phyloP scores from a whole-genome alignment of 306 rosid genomes.

The Corylus heterophylla region DNA sequence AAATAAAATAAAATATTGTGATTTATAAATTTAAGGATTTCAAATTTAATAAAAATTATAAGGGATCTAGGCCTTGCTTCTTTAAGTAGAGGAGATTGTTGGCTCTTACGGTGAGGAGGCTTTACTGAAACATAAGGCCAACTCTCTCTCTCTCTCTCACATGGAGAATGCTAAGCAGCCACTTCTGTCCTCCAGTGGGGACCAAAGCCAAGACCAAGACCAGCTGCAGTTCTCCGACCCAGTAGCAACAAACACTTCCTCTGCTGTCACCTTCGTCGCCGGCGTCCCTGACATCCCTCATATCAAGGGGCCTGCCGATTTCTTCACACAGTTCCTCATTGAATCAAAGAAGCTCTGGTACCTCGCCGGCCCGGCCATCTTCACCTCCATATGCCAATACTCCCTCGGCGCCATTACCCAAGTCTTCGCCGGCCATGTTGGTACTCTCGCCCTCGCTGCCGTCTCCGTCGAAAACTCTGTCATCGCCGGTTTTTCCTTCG shows the following conservation, averaged over 20 bases:
- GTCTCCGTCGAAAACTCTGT: constrained; percentile 86
- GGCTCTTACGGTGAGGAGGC: neutral
- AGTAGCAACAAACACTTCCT: constrained; percentile 7
- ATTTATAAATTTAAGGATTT: too few relatives aligned
- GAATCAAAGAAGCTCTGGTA: constrained; percentile 85
- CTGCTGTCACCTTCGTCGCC: constrained; percentile 42
- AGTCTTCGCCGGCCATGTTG: constrained; percentile 74
- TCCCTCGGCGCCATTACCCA: constrained; percentile 91
- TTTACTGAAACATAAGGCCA: neutral
- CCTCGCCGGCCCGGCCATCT: constrained; percentile 90
- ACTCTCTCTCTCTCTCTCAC: neutral
- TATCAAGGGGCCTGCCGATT: constrained; percentile 36
- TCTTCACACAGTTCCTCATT: constrained; percentile 43
- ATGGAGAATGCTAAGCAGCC: constrained; percentile 32
- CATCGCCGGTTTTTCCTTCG: constrained; percentile 90
- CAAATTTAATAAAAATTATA: too few relatives aligned
- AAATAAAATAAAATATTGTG: too few relatives aligned
- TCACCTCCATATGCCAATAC: constrained; percentile 77
- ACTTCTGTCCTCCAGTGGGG: constrained; percentile 24
- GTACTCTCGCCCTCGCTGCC: constrained; percentile 78
- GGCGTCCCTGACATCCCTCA: constrained; percentile 62
- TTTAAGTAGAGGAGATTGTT: neutral
- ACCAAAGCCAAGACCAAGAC: neutral
- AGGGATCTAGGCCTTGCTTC: too few relatives aligned
- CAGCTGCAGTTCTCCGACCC: constrained; percentile 29